Base-by-base conservation (phyloP, 2,329 filamentous ascomycete species). In the Dactylellina sp. region DNA sequence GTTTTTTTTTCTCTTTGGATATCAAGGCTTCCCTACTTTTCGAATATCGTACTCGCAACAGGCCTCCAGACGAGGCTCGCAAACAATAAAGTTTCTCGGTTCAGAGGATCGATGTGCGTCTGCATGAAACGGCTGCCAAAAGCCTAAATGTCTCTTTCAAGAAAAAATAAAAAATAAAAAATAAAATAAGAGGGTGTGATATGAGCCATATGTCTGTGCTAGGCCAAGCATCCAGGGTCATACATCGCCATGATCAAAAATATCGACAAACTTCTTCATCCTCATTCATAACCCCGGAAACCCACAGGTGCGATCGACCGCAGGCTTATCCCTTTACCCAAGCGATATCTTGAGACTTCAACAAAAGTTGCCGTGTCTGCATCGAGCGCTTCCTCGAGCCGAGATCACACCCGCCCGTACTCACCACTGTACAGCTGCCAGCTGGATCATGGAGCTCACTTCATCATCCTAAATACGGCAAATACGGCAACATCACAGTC, bases 121-220 rank as follows among this genome's bases (percentile, higher is more conserved):
- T 55, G 64, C 64, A 61, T 62, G 28, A 32, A 62, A 70, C 55
- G 55, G 49, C 28, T 60, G 39, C 56, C 28, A 62, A 22, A 55
- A 55, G 64, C 50, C 47, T 70, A 62, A 61, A 25, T 39, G 53
- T 60, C 11, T 68, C 52, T 47, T n/a, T n/a, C n/a, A n/a, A n/a
- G n/a, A n/a, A n/a, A 18, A 32, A 42, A 49, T 40, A 28, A 61
- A 49, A 32, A 32, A 5, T 32, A 5, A 32, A 32, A 32, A 49
- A 50, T n/a, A n/a, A n/a, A n/a, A n/a, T n/a, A n/a, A n/a, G n/a
- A 32, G 39, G 22, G 16, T 40, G 37, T 40, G 37, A 40, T 16
- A 40, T 18, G 39, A 42, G 39, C 5, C 16, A 12, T 40, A 16
- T 16, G 11, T 40, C 11, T 40, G 9, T 40, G 37, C n/a, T 12